Conservation (phyloP, 2,329 filamentous ascomycete genomes). For the Cryphonectria japonica region DNA sequence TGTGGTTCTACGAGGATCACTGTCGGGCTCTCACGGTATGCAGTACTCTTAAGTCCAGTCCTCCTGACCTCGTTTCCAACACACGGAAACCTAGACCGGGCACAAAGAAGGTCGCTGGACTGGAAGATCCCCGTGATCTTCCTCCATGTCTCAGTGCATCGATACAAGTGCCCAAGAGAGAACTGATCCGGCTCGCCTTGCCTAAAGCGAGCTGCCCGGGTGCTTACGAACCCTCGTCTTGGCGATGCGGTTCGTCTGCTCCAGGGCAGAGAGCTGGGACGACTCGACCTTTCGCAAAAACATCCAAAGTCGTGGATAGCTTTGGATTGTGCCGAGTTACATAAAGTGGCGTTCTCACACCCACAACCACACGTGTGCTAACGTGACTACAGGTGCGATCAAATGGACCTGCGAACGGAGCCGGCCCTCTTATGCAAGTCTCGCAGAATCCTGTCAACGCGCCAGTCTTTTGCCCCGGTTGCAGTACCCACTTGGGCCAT, state of each 20-base stretch:
- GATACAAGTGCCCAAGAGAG: constrained; percentile 72
- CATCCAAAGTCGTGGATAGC: constrained; percentile 29
- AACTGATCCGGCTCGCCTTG: constrained; percentile 40
- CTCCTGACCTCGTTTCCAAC: neutral
- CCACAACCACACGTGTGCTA: neutral
- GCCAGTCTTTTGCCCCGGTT: constrained; percentile 49
- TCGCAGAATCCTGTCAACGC: neutral
- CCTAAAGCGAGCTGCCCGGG: constrained; percentile 34
- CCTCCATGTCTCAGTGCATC: constrained; percentile 61
- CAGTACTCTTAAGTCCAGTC: constrained; percentile 8
- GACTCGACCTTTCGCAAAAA: constrained; percentile 20
- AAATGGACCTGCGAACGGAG: neutral
- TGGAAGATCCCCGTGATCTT: constrained; percentile 42
- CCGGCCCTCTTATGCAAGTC: neutral
- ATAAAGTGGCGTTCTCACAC: neutral
- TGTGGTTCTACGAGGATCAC: constrained; percentile 72
- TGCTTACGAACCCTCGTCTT: constrained; percentile 43
- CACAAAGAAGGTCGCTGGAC: constrained; percentile 68
- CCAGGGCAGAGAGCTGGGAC: constrained; percentile 23
- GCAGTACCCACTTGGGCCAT: constrained; percentile 51
- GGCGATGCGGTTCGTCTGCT: constrained; percentile 45
- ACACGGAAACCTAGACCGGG: constrained; percentile 38
- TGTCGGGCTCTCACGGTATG: constrained; percentile 54
- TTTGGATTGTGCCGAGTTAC: constrained; percentile 30
- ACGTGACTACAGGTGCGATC: constrained; percentile 2